Conservation (phyloP, 1,139 yeast species). For the Hansenula sp. region DNA sequence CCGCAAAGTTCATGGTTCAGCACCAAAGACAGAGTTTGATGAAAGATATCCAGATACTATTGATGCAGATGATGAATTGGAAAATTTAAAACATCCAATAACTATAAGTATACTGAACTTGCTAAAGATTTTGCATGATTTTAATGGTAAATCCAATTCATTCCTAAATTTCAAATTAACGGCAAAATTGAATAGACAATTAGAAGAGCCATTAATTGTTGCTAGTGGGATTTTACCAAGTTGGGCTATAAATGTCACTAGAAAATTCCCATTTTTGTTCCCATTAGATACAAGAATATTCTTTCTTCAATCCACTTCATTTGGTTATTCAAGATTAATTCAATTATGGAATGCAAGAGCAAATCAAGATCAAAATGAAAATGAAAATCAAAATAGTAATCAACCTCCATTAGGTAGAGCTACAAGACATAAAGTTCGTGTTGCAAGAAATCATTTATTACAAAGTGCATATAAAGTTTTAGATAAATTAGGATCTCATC, state of each 20-base stretch:
- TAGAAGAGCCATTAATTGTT: slow-evolving; percentile 86
- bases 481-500: slow-evolving; percentile 71
- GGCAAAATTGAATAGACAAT: slow-evolving; percentile 80
- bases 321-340: slow-evolving; percentile 84
- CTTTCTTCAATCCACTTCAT: slow-evolving; percentile 83
- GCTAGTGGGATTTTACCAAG: slow-evolving; percentile 85
- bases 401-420: slow-evolving; percentile 63
- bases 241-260: slow-evolving; percentile 76
- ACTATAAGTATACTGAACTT: slow-evolving; percentile 51
- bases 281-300: slow-evolving; percentile 79
- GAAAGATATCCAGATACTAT: slow-evolving; percentile 30
- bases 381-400: slow-evolving; percentile 17
- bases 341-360: slow-evolving; percentile 69
- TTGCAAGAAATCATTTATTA: slow-evolving; percentile 66
- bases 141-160: slow-evolving; percentile 29
- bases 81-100: slow-evolving; percentile 34
- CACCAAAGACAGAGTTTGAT: slow-evolving; percentile 15
- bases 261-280: slow-evolving; percentile 74
- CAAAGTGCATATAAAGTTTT: slow-evolving; percentile 80
- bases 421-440: slow-evolving; percentile 74
- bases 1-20: slow-evolving; percentile 35
- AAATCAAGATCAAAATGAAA: slow-evolving; percentile 33
- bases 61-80: slow-evolving; percentile 30
- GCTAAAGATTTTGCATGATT: slow-evolving; percentile 44
- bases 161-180: slow-evolving; percentile 81